These are phyloP conservation scores for Ophiosphaerella korrae DNA, from an alignment of 2,329 filamentous ascomycete species.

Conservation along the genomic window DNA sequence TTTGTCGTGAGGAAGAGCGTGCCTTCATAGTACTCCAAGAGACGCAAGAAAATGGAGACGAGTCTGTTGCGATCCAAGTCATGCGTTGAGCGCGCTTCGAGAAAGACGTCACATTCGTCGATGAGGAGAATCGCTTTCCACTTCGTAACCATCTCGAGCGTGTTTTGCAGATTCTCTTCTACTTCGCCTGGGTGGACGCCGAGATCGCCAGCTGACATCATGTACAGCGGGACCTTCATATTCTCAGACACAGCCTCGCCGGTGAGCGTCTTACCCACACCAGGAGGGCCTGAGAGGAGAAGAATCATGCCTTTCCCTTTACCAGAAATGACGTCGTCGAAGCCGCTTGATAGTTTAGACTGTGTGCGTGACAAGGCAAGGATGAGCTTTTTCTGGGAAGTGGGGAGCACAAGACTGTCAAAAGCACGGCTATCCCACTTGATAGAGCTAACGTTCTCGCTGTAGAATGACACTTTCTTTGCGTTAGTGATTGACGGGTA, in stretches of 20 bases:
- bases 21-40: conserved; percentile 38
- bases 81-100: conserved; percentile 54
- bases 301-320: conserved; percentile 84
- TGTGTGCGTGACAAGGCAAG: conserved; percentile 82
- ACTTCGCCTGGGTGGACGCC: conserved; percentile 52
- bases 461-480: conserved; percentile 87
- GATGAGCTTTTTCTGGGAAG: conserved; percentile 68
- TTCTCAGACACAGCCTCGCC: conserved; percentile 84
- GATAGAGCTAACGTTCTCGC: conserved; percentile 78
- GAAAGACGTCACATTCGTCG: conserved; percentile 66
- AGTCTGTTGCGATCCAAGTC: conserved; percentile 42
- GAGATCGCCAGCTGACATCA: conserved; percentile 73
- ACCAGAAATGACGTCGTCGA: conserved; percentile 70
- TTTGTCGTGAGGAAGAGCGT: conserved; percentile 43
- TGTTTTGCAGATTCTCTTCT: conserved; percentile 52
- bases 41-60: conserved; percentile 42
- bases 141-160: conserved; percentile 55
- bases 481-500: conserved; percentile 76
- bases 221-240: conserved; percentile 80
- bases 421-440: conserved; percentile 83
- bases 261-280: conserved; percentile 86
- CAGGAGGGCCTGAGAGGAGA: conserved; percentile 81
- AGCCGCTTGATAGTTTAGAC: conserved; percentile 74
- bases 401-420: conserved; percentile 74
- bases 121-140: conserved; percentile 61